Evolutionary conservation across 805 yeast species (phyloP), one percentile per base, ranked within the genome.

Genomic region (Cyberlindnera euphorbiiphila): DNA sequence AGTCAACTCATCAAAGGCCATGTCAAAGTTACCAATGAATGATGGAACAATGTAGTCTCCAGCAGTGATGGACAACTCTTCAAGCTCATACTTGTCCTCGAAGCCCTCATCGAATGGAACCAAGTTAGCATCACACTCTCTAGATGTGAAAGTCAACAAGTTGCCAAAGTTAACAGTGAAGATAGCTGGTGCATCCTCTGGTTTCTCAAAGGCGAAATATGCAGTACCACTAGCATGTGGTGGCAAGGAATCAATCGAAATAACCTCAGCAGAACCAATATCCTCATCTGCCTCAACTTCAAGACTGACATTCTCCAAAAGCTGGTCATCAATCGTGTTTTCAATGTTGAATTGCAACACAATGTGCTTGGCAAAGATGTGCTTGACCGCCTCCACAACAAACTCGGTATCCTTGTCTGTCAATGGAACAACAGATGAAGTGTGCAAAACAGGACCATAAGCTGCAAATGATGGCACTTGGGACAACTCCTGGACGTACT

Each of bases 331-430:
- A 57, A 88, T 72, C 4, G 98, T 93, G 66, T 93, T 93, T 41
- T 81, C 74, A 47, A 93, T 76, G 47, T 83, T 78, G 63, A 76
- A 91, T 66, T 91, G 96, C 47, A 88, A 63, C 45, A 91, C 76
- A 54, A 82, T 67, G 53, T 84, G 80, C 12, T 75, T 67, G 44
- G 76, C 77, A 62, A 85, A 93, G 39, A 89, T 64, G 59, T 89
- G 98, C 62, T 86, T 89, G 39, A 85, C 69, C 24, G 83, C 89
- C 36, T 72, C 73, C 42, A 93, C 95, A 29, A 87, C 89, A 60
- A 88, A 87, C 64, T 93, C 98, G 44, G 94, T 87, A 60, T 89
- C 98, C 42, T 75, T 71, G 60, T 93, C 98, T 16, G 98, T 89
- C 54, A 91, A 75, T 48, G 81, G 77, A 39, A 76, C 68, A 24